A percentile compares a stretch with the other conserved stretches of the same genome.
phyloP scores from a whole-genome alignment of 352 stramenopile genomes.

The Pythium sp. region DNA sequence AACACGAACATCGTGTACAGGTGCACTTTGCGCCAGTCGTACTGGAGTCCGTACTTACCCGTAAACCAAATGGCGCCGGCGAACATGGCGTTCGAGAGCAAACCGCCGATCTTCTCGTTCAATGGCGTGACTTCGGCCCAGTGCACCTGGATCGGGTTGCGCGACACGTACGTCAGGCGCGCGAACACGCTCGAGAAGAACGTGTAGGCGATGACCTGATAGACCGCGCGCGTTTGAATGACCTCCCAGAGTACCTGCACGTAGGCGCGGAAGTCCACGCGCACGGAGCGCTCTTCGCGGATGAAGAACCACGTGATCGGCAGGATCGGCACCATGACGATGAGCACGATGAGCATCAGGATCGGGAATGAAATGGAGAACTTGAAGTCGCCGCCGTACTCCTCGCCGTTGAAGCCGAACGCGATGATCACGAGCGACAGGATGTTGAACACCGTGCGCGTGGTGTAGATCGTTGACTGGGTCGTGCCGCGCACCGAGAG shows the following conservation, averaged over 20 bases:
- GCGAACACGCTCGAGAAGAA: constrained; percentile 25
- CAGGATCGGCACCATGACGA: constrained; percentile 19
- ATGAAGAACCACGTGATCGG: constrained; percentile 28
- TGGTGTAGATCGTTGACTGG: constrained; percentile 23
- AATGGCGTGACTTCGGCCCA: constrained; percentile 46
- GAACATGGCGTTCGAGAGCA: constrained; percentile 33
- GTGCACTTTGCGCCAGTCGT: constrained; percentile 47
- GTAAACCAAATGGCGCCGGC: constrained; percentile 36
- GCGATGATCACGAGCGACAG: constrained; percentile 19
- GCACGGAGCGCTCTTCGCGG: constrained; percentile 14
- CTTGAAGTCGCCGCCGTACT: constrained; percentile 39
- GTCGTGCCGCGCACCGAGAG: constrained; percentile 28
- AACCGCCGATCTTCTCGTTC: constrained; percentile 32
- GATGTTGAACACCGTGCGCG: constrained; percentile 22
- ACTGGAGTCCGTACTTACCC: constrained; percentile 53
- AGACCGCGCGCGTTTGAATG: constrained; percentile 24
- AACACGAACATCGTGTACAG: constrained; percentile 30
- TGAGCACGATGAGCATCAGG: constrained; percentile 27
- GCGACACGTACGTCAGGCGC: constrained; percentile 17
- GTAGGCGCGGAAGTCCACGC: constrained; percentile 18
- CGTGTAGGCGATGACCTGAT: constrained; percentile 29
- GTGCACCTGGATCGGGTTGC: constrained; percentile 34
- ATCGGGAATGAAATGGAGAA: constrained; percentile 28
- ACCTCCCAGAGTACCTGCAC: constrained; percentile 17
- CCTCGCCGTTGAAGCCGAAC: constrained; percentile 29